Evolutionary conservation across 1,284 basidiomycete genomes (phyloP), one percentile per base, ranked within the genome.

Genomic region (Porodaedalea pini): DNA sequence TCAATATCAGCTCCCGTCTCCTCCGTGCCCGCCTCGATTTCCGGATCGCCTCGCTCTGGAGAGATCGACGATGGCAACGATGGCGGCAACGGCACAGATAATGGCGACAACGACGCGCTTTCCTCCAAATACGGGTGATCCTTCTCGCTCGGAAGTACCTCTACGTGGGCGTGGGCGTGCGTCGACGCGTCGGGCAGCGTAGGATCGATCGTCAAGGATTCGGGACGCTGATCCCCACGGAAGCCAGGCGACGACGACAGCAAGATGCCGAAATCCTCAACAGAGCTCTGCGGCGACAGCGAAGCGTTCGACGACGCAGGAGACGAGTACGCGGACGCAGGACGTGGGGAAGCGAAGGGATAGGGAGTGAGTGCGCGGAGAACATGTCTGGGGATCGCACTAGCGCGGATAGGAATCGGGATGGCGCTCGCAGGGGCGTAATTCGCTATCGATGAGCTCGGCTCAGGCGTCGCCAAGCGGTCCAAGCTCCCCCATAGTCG

Each of bases 171-270:
- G 23, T 11, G 4, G 17, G 21, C 17, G 31, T 32, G 41, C 31
- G 36, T 23, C 36, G 23, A 31, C 23, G 41, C 43, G 51, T 31
- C 29, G 13, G 45, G 51, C 27, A 59, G 41, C 7, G 21, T 32
- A 23, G 57, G 57, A 47, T 59, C 57, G 29, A 59, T 21, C 25
- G 45, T 34, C 27, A 55, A 32, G 11, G 57, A 59, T 5, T 59
- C 57, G 4, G 57, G 57, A 13, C 57, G 51, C 36, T 51, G 31
- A 47, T 47, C 45, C 25, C 45, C 37, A 43, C 32, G 51, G 29
- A 58, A 39, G 15, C 29, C 34, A 32, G 50, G 56, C n/a, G 56
- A 57, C 13, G 43, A 36, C 5, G 40, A 49, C n/a, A 57, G 48
- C 19, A 45, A 37, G 17, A 57, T 36, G 15, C 51, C 57, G 43